These are phyloP conservation scores for Aspergillus tamarii DNA, from an alignment of 2,329 filamentous ascomycete genomes.

Conservation along the genomic window DNA sequence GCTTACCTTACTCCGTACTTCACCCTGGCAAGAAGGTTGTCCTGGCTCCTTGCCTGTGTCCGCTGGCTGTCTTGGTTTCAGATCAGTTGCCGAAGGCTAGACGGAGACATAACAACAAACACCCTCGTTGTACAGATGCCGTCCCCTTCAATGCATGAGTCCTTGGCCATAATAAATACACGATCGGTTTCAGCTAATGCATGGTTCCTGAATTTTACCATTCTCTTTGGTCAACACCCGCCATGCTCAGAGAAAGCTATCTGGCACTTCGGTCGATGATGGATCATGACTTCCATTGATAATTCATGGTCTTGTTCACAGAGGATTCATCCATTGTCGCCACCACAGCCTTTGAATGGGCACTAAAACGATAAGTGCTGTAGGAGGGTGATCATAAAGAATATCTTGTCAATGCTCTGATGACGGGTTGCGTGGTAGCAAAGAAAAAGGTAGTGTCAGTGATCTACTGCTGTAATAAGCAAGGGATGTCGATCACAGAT, in stretches of 20 bases:
- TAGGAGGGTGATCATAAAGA: background rate
- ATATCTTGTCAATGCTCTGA: background rate
- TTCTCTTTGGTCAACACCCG: background rate
- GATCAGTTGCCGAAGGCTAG: background rate
- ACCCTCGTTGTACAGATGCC: background rate
- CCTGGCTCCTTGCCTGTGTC: background rate
- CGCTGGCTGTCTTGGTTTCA: background rate
- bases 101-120: background rate
- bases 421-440: background rate
- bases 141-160: background rate
- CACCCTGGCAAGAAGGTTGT: background rate
- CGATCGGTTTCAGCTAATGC: background rate
- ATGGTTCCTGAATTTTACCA: background rate
- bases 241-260: background rate
- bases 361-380: background rate
- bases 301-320: background rate
- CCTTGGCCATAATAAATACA: background rate
- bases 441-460: background rate
- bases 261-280: background rate
- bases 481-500: background rate
- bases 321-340: background rate
- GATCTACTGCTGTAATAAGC: background rate
- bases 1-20: background rate
- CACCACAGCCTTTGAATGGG: background rate
- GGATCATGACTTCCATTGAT: background rate